Evolutionary conservation across 2,329 filamentous ascomycete genomes (phyloP), one percentile per base, ranked within the genome.

Genomic region (Fusarium avenaceum): DNA sequence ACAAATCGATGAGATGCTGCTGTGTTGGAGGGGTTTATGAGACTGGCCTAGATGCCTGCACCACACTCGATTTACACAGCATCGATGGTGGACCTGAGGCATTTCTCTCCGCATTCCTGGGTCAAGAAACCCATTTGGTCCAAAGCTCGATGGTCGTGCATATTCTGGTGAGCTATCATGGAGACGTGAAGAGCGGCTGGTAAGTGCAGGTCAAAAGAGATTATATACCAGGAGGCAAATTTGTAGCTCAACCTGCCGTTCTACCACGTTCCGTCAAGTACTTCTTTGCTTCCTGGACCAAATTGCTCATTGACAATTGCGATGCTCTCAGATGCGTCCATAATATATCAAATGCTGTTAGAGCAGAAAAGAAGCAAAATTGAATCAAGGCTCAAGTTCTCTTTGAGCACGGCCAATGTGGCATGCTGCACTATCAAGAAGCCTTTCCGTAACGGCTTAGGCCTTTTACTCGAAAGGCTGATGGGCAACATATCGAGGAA

Each of bases 81-180:
- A 52, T 50, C 42, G 26, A 39, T 60, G 53, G 71, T 72, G 73
- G 74, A 67, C 58, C 69, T 77, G 76, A 77, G 76, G 76, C 72
- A 77, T 77, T 77, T 77, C 76, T 63, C 74, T 76, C 73, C 67
- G 63, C 72, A 74, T 74, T 74, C 65, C 63, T 71, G 46, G 58
- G 50, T 43, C 24, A 40, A 22, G 35, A 32, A 52, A 30, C 47
- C 39, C 40, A 26, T 39, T 66, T 14, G 65, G 39, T 35, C 35
- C 30, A 64, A 64, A 48, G 32, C 40, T 64, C 7, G 26, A 46
- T 50, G 47, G 19, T 38, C 22, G 22, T 35, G 47, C 28, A 43
- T 30, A 22, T 35, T 43, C 22, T 57, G 42, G 30, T 51, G 11
- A 40, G 35, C 40, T 33, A 61, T 51, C n/a, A 40, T 14, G 32